Evolutionary conservation across 371 early-diverging fungal species (phyloP).

Genomic region (Synchytrium microbalum): DNA sequence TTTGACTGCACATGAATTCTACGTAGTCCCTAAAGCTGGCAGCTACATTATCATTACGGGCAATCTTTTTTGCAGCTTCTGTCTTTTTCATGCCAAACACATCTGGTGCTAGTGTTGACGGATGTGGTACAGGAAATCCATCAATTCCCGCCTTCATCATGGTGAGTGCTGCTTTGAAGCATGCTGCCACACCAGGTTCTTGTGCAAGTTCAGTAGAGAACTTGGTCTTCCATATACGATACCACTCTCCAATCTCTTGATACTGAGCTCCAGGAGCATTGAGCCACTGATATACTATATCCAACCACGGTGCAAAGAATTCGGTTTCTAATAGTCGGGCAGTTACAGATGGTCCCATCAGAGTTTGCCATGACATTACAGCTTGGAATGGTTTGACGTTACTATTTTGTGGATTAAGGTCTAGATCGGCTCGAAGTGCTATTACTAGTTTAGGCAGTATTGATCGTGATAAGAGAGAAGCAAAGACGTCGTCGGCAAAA

Average conservation of each 20-base stretch:
- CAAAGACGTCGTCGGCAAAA: conserved; percentile 50
- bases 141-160: conserved; percentile 4
- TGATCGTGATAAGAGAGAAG: conserved; percentile 46
- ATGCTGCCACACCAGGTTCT: conserved; percentile 15
- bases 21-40: conserved; percentile 41
- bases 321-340: conserved; percentile 62
- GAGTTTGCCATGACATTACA: conserved; percentile 57
- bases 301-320: conserved; percentile 68
- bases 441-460: conserved; percentile 64
- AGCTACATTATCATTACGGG: conserved; percentile 13
- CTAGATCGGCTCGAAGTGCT: conserved; percentile 53
- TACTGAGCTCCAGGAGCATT: conserved; percentile 40
- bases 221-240: conserved; percentile 60
- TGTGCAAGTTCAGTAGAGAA: conserved; percentile 39
- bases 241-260: conserved; percentile 70
- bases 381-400: conserved; percentile 43
- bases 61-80: conserved; percentile 10
- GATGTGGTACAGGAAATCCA: conserved; percentile 11
- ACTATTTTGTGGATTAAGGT: conserved; percentile 69
- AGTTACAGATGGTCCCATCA: conserved; percentile 46
- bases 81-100: conserved; percentile 11
- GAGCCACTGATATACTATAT: conserved; percentile 61
- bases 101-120: conserved; percentile 14
- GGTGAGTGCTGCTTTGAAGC: conserved; percentile 19
- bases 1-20: conserved; percentile 33